These are phyloP conservation scores for Aspergillus saccharolyticus DNA, from an alignment of 495 filamentous ascomycete genomes.

Conservation along the genomic window DNA sequence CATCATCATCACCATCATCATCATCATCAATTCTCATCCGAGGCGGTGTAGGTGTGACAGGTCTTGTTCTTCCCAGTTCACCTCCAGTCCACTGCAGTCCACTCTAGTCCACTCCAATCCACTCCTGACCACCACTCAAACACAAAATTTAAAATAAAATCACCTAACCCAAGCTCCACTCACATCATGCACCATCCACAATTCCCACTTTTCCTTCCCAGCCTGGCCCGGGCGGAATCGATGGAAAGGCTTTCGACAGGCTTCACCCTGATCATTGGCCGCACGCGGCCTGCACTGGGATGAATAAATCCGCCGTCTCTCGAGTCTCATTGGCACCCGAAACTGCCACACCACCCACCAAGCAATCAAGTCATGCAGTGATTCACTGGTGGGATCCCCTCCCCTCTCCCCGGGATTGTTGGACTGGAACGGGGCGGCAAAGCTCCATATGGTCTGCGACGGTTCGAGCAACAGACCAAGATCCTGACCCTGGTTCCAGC, in stretches of 20 bases:
- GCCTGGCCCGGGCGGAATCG: slow-evolving; percentile 3
- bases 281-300: slow-evolving; percentile 2
- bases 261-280: slow-evolving; percentile 1
- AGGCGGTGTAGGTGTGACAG: slow-evolving; percentile 15
- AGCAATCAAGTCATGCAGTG: no score
- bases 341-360: background rate
- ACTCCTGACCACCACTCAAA: background rate
- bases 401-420: background rate
- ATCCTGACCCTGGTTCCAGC: slow-evolving; percentile 3
- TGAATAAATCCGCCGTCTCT: slow-evolving; percentile 10
- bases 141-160: background rate
- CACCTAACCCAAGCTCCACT: slow-evolving; percentile 10
- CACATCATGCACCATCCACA: slow-evolving; percentile 1
- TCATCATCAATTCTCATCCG: background rate
- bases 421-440: slow-evolving; percentile 2
- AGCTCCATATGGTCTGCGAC: background rate
- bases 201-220: background rate
- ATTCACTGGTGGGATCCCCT: no score
- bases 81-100: no score
- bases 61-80: slow-evolving; percentile 7
- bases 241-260: background rate
- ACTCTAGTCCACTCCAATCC: no score
- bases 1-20: background rate
- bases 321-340: slow-evolving; percentile 3
- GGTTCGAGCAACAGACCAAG: slow-evolving; percentile 4